Percentiles rank a stretch among this genome's conserved stretches.
These are phyloP conservation scores for Kodamaea fungicola DNA, from an alignment of 1,139 yeast species.

Conservation along the genomic window DNA sequence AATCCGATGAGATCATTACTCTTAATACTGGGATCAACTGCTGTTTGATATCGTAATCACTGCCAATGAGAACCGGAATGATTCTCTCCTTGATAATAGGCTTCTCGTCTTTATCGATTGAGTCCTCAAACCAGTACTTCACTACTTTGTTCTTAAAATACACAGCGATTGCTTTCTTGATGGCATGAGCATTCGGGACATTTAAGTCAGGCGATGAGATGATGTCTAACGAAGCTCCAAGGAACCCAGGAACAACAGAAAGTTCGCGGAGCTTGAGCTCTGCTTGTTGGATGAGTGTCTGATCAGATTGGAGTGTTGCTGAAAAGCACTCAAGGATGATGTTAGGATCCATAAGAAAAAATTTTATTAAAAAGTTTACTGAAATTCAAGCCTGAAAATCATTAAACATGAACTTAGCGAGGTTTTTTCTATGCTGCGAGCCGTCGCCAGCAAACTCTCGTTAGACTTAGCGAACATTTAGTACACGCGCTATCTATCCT, in stretches of 20 bases:
- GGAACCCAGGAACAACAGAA: slow-evolving; percentile 63
- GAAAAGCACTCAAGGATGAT: slow-evolving; percentile 73
- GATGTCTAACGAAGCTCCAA: slow-evolving; percentile 81
- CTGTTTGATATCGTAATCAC: slow-evolving; percentile 48
- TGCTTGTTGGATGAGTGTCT: slow-evolving; percentile 59
- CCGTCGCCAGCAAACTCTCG: too few relatives aligned
- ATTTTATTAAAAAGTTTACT: not conserved
- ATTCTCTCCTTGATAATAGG: slow-evolving; percentile 65
- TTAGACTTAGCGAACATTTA: too few relatives aligned
- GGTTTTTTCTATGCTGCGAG: too few relatives aligned
- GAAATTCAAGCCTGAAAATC: not conserved
- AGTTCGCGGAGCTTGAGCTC: slow-evolving; percentile 63
- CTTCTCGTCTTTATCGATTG: slow-evolving; percentile 66
- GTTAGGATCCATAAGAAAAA: slow-evolving; percentile 47
- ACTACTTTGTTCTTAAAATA: slow-evolving; percentile 77
- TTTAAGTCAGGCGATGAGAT: slow-evolving; percentile 37
- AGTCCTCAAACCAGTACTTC: slow-evolving; percentile 53
- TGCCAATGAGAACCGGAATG: slow-evolving; percentile 37
- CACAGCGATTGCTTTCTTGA: slow-evolving; percentile 79
- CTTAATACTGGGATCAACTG: slow-evolving; percentile 73
- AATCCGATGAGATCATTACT: slow-evolving; percentile 64
- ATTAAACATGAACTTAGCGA: not conserved
- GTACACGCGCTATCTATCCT: too few relatives aligned
- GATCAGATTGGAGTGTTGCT: slow-evolving; percentile 75
- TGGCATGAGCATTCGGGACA: slow-evolving; percentile 49